Base-by-base conservation (phyloP, 345 rosid species). In the Jatropha curcas region DNA sequence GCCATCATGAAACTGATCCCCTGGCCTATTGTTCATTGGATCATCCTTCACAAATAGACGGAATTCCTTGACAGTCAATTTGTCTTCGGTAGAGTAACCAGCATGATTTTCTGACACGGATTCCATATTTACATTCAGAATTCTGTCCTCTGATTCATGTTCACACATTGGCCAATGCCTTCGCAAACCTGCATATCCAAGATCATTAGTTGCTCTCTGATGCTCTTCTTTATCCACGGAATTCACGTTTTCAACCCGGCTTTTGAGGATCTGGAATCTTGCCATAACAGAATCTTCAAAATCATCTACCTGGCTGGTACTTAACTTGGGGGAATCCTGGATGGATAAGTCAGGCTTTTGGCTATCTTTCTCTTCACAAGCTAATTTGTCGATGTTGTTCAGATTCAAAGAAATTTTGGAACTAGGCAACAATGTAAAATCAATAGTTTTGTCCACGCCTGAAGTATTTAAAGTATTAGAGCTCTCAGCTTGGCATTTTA, bases 241-340 rank as follows among this genome's bases (percentile, higher is more conserved):
- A 71, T 65, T 70, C 58, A 70, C 68, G 28, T 60, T 71, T 56
- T 78, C 85, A 55, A 28, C 81, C 22, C 86, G 79, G 62, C 7
- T 56, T 76, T 71, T 76, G 57, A 86, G 86, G 60, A 86, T 83
- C 48, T 65, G 71, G 31, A 84, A 75, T 82, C 91, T 80, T 52
- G 84, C 80, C 81, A 79, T 69, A 20, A 82, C 75, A 10, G 86
- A 77, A 51, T 84, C 80, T 53, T 86, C 85, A 27, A 73, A 58
- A 68, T 80, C 75, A 73, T 81, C 79, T 16, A 28, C 51, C 20
- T 43, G 60, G 69, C 72, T 24, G 34, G 53, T 5, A 60, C 62
- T 66, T 2, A 65, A 68, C 59, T 60, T 35, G 37, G 72, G 41
- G 7, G 77, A 63, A 65, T 70, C 79, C 31, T 33, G 71, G 30